Evolutionary conservation across 805 yeast species (phyloP), one percentile per base, ranked within the genome.

Genomic region (Ogataea polymorpha): DNA sequence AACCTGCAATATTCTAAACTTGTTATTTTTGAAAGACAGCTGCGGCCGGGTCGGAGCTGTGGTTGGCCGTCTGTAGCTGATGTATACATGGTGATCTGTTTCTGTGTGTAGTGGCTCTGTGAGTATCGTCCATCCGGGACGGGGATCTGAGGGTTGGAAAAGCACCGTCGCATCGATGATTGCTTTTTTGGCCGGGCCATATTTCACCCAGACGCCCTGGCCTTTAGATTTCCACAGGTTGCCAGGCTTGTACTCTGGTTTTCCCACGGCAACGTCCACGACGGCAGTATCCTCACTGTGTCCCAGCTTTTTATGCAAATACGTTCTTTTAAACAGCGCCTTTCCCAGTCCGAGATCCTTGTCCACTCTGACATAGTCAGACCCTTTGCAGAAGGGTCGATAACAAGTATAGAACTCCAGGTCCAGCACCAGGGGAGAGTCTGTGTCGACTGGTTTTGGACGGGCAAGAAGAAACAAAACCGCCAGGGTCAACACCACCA

Each of bases 81-180:
- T 27, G 30, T 56, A 64, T 2, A 65, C 62, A 14, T 57, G 41
- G 21, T 54, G 39, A 49, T 23, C 41, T 23, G 37, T 39, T n/a
- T 33, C 36, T 14, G 41, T 33, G 23, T 28, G 20, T 48, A 44
- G 16, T 7, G 34, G 30, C 16, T 27, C 31, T 50, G n/a, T 18
- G 32, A 29, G 38, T 15, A 32, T 13, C 5, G 32, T 34, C 96
- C 96, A 89, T 35, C 75, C 75, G 0, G 79, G 77, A 41, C 96
- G 68, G 3, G 96, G 95, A 38, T 87, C 96, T 3, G 75, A 78
- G 1, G 86, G 82, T 1, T 95, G 95, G 65, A 79, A 89, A 25
- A 90, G 62, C 1, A 87, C 70, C 48, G 85, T 87, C 10, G 88
- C 52, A 2, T 73, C 86, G 16, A 6, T 79, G 74, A 6, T 82